These are phyloP conservation scores for Phytophthora quininea DNA, from an alignment of 352 stramenopile species.

Conservation along the genomic window DNA sequence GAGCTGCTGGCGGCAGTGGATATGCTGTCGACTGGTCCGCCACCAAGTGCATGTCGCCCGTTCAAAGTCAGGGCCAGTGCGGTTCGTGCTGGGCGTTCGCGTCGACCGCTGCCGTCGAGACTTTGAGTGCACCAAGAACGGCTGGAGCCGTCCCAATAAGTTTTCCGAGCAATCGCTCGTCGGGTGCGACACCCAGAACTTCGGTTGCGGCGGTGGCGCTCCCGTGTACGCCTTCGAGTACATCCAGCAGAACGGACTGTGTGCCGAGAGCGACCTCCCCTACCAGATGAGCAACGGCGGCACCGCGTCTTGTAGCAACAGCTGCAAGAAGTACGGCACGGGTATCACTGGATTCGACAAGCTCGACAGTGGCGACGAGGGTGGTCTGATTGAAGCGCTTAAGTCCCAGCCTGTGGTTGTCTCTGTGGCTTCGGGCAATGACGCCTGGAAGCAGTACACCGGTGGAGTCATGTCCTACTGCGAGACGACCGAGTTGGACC, in stretches of 20 bases:
- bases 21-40: slow-evolving; percentile 46
- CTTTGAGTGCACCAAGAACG: slow-evolving; percentile 80
- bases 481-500: slow-evolving; percentile 91
- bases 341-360: slow-evolving; percentile 57
- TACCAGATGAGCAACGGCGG: slow-evolving; percentile 59
- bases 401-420: slow-evolving; percentile 92
- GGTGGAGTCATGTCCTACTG: slow-evolving; percentile 84
- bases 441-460: slow-evolving; percentile 96
- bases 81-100: slow-evolving; percentile 98
- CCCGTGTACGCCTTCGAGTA: slow-evolving; percentile 92
- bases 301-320: slow-evolving; percentile 29
- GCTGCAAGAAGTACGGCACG: slow-evolving; percentile 35
- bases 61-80: slow-evolving; percentile 97
- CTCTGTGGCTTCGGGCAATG: slow-evolving; percentile 92
- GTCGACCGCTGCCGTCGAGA: slow-evolving; percentile 90
- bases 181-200: slow-evolving; percentile 85
- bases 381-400: slow-evolving; percentile 82
- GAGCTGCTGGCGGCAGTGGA: neutral
- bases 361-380: slow-evolving; percentile 67
- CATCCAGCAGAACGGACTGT: slow-evolving; percentile 86
- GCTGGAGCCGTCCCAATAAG: slow-evolving; percentile 64
- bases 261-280: slow-evolving; percentile 65
- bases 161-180: slow-evolving; percentile 93
- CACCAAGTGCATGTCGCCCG: slow-evolving; percentile 39
- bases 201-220: slow-evolving; percentile 90